Evolutionary conservation across 2,329 filamentous ascomycete genomes (phyloP), one percentile per base, ranked within the genome.

Genomic region (Lasiodiplodia citricola): DNA sequence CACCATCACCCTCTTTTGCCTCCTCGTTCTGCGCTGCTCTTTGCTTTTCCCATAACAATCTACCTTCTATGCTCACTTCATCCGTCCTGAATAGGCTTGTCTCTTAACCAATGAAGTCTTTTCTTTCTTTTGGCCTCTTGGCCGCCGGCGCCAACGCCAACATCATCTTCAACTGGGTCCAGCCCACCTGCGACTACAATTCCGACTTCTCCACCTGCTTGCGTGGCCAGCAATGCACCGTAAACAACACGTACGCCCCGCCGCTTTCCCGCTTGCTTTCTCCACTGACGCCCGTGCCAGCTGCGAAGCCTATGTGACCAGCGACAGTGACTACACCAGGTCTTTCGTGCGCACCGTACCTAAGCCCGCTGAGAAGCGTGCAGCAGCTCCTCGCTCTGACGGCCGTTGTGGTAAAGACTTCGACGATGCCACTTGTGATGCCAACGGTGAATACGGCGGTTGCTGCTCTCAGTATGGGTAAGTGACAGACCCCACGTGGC

Each of bases 111-210:
- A 69, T 69, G 68, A 69, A 63, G 63, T 41, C 57, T 35, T 50
- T 66, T 35, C 28, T 69, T 55, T 64, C 67, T 28, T 65, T 69
- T 28, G 68, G 68, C 56, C 68, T 71, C 73, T 57, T 69, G 62
- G 78, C 76, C 66, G 77, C 77, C 64, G 70, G 80, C 18, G 75
- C 77, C 23, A 75, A 76, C 6, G 84, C 83, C 66, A 86, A 86
- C 73, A 85, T 86, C 74, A 80, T 82, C 70, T 84, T 85, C 74
- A 74, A 76, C 47, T 81, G 81, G 76, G 81, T 84, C 10, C 79
- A 83, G 60, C 80, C 84, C 25, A 78, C 69, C 3, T 86, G 84
- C 74, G 74, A 81, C 65, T 72, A 73, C 67, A 70, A 70, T 0
- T 38, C 72, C 8, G 72, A 50, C n/a, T 72, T 58, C 37, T 74